Percentiles rank a stretch among this genome's conserved stretches.
phyloP scores from a whole-genome alignment of 768 basidiomycete genomes.

The Kwoniella dendrophila region DNA sequence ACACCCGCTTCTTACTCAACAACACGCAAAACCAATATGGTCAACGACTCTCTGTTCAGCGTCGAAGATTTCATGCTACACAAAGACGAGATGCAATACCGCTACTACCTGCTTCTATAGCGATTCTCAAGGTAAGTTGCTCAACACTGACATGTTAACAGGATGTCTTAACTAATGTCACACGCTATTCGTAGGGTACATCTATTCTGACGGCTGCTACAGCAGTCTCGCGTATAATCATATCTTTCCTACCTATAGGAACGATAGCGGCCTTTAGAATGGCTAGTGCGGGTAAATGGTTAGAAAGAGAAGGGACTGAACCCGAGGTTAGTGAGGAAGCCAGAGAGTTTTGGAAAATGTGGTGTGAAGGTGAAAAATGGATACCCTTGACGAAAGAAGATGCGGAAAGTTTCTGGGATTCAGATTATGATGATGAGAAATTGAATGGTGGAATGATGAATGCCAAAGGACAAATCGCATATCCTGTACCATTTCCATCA shows the following conservation, averaged over 20 bases:
- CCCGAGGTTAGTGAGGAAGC: constrained; percentile 33
- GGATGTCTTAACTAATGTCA: not conserved
- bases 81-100: constrained; percentile 42
- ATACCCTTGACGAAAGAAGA: constrained; percentile 26
- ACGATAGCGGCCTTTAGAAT: constrained; percentile 42
- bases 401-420: constrained; percentile 17
- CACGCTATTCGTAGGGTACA: constrained; percentile 29
- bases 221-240: constrained; percentile 45
- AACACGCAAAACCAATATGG: not conserved
- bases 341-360: constrained; percentile 48
- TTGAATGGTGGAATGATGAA: constrained; percentile 14
- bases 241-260: constrained; percentile 51
- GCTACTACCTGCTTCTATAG: constrained; percentile 36
- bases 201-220: constrained; percentile 43
- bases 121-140: constrained; percentile 43
- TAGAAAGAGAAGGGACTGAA: constrained; percentile 20
- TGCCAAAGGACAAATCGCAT: constrained; percentile 26
- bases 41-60: too few relatives aligned
- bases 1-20: not conserved
- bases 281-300: constrained; percentile 25
- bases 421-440: constrained; percentile 22
- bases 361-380: constrained; percentile 45
- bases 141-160: not conserved
- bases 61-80: constrained; percentile 41
- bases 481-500: constrained; percentile 24